A percentile compares a stretch with the other conserved stretches of the same genome.
These are phyloP conservation scores for Geranomyces variabilis DNA, from an alignment of 192 early-diverging fungal species.

Conservation along the genomic window DNA sequence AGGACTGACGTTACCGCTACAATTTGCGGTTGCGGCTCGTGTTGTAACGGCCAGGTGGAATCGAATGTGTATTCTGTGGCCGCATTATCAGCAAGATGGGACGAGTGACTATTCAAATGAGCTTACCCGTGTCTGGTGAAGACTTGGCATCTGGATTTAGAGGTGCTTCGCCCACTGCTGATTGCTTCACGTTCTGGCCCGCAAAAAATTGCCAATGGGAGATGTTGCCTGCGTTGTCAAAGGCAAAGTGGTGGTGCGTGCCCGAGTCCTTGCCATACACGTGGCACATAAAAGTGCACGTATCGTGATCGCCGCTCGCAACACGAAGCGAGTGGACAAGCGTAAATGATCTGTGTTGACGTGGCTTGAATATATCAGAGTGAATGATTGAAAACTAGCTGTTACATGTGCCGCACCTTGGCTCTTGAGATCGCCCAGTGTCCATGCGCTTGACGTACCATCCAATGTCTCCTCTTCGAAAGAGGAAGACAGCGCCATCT, in stretches of 20 bases:
- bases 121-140: conserved; percentile 9
- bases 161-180: neutral
- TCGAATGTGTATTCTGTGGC: conserved; percentile 26
- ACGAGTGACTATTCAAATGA: neutral
- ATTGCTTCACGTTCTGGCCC: neutral
- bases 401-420: too few relatives aligned
- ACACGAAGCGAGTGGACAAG: neutral
- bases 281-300: conserved; percentile 4
- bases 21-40: conserved; percentile 34
- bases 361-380: too few relatives aligned
- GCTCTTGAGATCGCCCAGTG: conserved; percentile 4
- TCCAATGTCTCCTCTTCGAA: conserved; percentile 6
- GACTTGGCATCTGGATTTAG: neutral
- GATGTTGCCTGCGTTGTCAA: neutral
- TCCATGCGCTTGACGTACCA: conserved; percentile 28
- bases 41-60: conserved; percentile 41
- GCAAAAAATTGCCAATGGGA: conserved; percentile 5
- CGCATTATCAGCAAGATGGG: neutral
- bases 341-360: neutral
- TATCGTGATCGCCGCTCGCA: neutral
- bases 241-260: neutral
- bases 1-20: conserved; percentile 54
- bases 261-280: neutral
- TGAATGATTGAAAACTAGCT: too few relatives aligned
- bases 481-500: conserved; percentile 13